A percentile compares a stretch with the other conserved stretches of the same genome.
Conservation (phyloP, 2,329 filamentous ascomycete genomes). For the Fusarium verrucosum region DNA sequence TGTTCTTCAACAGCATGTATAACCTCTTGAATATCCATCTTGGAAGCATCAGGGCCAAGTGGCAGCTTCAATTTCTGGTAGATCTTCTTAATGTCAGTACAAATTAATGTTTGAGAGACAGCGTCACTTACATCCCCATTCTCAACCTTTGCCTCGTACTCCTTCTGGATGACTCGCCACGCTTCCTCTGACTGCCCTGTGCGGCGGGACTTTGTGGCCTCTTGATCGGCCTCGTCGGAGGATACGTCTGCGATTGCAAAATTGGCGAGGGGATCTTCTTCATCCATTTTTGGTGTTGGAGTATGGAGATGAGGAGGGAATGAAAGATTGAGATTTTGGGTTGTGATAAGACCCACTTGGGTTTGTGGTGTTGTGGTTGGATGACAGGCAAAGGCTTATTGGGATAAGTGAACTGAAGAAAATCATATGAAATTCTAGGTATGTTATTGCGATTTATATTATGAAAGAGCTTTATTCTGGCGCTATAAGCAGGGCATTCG, state of each 20-base stretch:
- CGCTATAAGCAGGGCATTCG: background rate
- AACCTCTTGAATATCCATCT: slow-evolving; percentile 60
- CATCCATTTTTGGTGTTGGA: slow-evolving; percentile 41
- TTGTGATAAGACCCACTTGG: slow-evolving; percentile 34
- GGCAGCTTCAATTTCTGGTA: slow-evolving; percentile 56
- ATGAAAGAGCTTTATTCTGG: background rate
- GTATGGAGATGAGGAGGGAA: background rate
- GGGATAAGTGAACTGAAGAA: background rate
- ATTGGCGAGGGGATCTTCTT: slow-evolving; percentile 45
- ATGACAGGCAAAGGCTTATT: background rate
- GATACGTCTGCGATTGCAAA: slow-evolving; percentile 50
- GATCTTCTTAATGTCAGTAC: slow-evolving; percentile 50
- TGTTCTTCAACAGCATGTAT: slow-evolving; percentile 67
- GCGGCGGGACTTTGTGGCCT: slow-evolving; percentile 46
- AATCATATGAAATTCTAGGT: background rate
- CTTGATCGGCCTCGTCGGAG: slow-evolving; percentile 48
- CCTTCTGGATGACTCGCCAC: slow-evolving; percentile 57
- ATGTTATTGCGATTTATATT: background rate
- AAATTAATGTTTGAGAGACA: background rate
- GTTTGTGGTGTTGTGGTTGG: slow-evolving; percentile 11
- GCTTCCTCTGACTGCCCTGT: slow-evolving; percentile 60
- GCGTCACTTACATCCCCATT: slow-evolving; percentile 60
- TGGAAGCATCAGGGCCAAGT: slow-evolving; percentile 50
- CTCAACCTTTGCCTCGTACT: slow-evolving; percentile 61
- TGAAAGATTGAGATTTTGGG: slow-evolving; percentile 20